A percentile compares a stretch with the other conserved stretches of the same genome.
Evolutionary conservation across 352 stramenopile species (phyloP).

Genomic region (Globisporangium solare): DNA sequence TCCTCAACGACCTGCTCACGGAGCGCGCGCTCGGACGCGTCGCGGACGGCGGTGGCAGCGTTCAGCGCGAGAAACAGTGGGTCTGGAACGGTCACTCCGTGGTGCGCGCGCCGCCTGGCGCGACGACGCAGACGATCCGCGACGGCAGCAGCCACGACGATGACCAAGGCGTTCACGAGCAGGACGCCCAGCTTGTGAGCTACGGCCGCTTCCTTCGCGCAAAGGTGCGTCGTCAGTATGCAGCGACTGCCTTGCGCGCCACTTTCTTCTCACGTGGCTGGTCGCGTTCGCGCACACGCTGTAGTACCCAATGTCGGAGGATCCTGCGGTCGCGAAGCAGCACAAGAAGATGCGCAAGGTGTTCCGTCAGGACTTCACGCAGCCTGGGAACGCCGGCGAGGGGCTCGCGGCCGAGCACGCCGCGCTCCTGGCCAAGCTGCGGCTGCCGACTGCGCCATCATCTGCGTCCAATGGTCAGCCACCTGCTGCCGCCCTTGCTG

Average conservation of each 20-base stretch:
- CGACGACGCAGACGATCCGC: no score
- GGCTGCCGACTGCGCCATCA: constrained; percentile 20
- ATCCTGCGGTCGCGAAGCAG: constrained; percentile 34
- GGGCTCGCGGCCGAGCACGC: constrained; percentile 35
- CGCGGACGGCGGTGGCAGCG: not conserved
- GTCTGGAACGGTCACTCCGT: constrained; percentile 36
- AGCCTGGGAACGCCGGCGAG: constrained; percentile 39
- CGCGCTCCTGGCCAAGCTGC: constrained; percentile 41
- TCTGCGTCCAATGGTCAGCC: not conserved
- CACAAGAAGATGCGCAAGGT: constrained; percentile 66
- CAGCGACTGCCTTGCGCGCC: no score
- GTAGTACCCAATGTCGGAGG: constrained; percentile 52
- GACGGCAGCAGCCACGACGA: not conserved
- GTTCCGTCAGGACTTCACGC: constrained; percentile 62
- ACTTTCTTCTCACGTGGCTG: no score
- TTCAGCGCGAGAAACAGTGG: constrained; percentile 28
- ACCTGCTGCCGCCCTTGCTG: not conserved
- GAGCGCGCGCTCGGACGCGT: constrained; percentile 44
- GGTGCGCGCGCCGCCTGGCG: constrained; percentile 3
- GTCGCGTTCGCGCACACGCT: not conserved
- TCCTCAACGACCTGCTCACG: constrained; percentile 74
- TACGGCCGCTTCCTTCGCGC: constrained; percentile 60
- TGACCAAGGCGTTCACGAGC: not conserved
- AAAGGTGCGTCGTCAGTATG: constrained; percentile 29
- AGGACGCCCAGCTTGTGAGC: constrained; percentile 22